Conservation (phyloP, 2,329 filamentous ascomycete genomes). For the Colletotrichum karsti region DNA sequence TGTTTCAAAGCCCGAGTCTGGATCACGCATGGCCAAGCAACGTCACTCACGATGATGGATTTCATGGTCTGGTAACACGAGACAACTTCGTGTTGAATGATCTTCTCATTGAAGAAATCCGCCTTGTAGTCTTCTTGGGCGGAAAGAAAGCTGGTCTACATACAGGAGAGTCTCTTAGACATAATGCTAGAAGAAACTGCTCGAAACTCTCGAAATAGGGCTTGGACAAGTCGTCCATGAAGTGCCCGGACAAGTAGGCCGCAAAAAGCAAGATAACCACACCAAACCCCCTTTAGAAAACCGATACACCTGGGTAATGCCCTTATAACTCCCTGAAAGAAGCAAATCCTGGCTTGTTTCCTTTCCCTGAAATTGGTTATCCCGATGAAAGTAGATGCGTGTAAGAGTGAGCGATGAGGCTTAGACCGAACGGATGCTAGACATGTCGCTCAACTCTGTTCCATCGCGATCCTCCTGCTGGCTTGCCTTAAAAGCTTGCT, state of each 20-base stretch:
- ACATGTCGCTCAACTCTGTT: slow-evolving; percentile 23
- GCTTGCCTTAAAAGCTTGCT: slow-evolving; percentile 18
- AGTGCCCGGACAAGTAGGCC: slow-evolving; percentile 1
- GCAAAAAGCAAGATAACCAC: not conserved
- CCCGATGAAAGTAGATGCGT: not conserved
- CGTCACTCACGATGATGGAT: no score
- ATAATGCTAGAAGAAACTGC: not conserved
- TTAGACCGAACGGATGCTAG: slow-evolving; percentile 17
- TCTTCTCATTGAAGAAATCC: no score
- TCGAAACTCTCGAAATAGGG: not conserved
- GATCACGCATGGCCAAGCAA: not conserved
- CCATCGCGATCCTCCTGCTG: slow-evolving; percentile 4
- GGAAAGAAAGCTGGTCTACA: slow-evolving; percentile 7
- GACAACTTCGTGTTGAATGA: no score
- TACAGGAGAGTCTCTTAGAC: not conserved
- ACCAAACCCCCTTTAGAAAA: not conserved
- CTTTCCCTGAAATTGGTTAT: not conserved
- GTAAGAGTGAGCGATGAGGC: not conserved
- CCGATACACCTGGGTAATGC: not conserved
- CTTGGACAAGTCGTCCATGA: not conserved
- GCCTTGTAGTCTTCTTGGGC: no score
- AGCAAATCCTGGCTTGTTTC: not conserved
- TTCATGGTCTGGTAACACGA: no score
- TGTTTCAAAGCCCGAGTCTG: not conserved
- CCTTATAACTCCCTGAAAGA: slow-evolving; percentile 5